Percentiles rank a stretch among this genome's conserved stretches.
phyloP scores from a whole-genome alignment of 2,329 filamentous ascomycete species.

The Xenoacremonium recifei region DNA sequence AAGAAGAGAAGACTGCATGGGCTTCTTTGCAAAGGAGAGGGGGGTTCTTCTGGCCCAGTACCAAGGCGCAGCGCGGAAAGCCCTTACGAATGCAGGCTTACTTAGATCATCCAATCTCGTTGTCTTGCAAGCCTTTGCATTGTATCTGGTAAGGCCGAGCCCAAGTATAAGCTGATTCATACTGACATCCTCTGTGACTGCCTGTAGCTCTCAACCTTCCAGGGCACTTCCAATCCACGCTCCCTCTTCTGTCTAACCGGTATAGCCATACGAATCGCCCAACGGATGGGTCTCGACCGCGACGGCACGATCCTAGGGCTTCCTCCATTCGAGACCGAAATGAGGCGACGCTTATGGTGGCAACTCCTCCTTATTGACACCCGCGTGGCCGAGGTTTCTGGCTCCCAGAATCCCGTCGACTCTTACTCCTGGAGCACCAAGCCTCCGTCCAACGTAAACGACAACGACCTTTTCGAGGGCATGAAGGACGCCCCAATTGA shows the following conservation, averaged over 20 bases:
- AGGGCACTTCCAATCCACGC: neutral
- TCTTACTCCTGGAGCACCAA: constrained; percentile 1
- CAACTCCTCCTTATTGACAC: constrained; percentile 43
- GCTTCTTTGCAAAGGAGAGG: neutral
- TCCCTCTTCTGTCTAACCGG: constrained; percentile 33
- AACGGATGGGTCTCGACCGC: constrained; percentile 51
- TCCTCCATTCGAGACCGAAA: constrained; percentile 47
- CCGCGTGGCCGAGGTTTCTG: constrained; percentile 22
- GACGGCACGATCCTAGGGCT: constrained; percentile 38
- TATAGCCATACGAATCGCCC: constrained; percentile 50
- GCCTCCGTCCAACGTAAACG: constrained; percentile 5
- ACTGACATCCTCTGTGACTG: neutral
- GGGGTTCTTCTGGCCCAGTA: neutral
- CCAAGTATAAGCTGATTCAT: neutral
- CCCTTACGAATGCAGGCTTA: neutral
- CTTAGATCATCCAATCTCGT: neutral
- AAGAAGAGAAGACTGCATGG: neutral
- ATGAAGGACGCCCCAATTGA: neutral
- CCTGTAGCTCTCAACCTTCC: neutral
- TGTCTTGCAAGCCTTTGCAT: neutral
- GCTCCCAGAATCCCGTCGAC: constrained; percentile 6
- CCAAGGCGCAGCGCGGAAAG: neutral
- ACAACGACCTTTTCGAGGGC: constrained; percentile 3
- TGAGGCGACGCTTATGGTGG: constrained; percentile 56
- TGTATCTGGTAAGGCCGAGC: neutral